Evolutionary conservation across 257 asterid species (phyloP), one percentile per base, ranked within the genome.

Genomic region (Lycium barbarum): DNA sequence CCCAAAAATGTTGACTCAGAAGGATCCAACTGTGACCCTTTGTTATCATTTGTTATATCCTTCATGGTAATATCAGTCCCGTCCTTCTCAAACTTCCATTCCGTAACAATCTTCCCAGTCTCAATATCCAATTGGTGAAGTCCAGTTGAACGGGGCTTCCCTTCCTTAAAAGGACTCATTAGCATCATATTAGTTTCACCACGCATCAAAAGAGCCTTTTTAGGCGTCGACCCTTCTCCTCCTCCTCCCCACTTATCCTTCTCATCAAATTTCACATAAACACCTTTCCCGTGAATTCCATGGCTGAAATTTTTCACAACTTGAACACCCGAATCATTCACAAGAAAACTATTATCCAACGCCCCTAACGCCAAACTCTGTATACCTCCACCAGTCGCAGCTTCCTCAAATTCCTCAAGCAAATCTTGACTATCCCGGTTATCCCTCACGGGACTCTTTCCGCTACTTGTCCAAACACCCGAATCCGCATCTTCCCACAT

Each of bases 271-370:
- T 92, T 95, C 20, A 97, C 98, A 85, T 94, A 92, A 9, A 92
- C 98, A 79, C 98, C 99, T 90, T 97, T 97, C 45, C 99, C 99
- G 84, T 94, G 98, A 84, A 97, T 95, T 67, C 99, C 98, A 88
- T 97, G 98, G 86, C 97, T 95, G 74, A 95, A 95, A 85, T 97
- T 97, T 93, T 95, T 97, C 85, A 97, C 99, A 79, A 97, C 98
- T 87, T 97, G 98, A 79, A 97, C 98, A 7, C 99, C 99, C 0
- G 97, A 91, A 87, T 92, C 91, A 89, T 95, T 90, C 71, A 97
- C 99, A 84, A 97, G 84, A 70, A 97, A 97, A 87, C 98, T 97
- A 76, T 97, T 97, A 89, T 97, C 98, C 89, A 97, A 88, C 59
- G 99, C 99, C 81, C 99, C 99, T 84, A 97, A 92, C 10, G 99